A percentile compares a stretch with the other conserved stretches of the same genome.
phyloP scores from a whole-genome alignment of 2,329 filamentous ascomycete genomes.

The Sordariomycetes sp. region DNA sequence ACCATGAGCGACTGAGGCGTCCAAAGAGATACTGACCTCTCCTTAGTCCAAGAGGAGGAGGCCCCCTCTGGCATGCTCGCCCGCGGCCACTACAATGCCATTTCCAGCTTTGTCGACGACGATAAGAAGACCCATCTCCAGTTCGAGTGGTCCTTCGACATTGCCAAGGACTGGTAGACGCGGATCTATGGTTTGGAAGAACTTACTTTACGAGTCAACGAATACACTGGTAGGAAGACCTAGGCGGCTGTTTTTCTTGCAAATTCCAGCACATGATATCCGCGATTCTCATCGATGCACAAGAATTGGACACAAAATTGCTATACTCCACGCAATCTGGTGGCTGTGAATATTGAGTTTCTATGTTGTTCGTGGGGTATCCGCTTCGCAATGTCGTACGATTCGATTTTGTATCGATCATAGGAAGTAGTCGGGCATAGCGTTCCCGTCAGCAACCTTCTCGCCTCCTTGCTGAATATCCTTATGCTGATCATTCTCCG shows the following conservation, averaged over 20 bases:
- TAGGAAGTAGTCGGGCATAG: slow-evolving; percentile 65
- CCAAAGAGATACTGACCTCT: slow-evolving; percentile 6
- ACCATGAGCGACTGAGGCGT: background rate
- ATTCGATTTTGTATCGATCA: too few relatives aligned
- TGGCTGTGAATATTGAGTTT: too few relatives aligned
- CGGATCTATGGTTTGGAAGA: too few relatives aligned
- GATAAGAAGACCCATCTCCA: slow-evolving; percentile 83
- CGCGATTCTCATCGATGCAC: background rate
- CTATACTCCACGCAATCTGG: too few relatives aligned
- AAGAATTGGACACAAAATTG: slow-evolving; percentile 1
- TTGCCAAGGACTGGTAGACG: slow-evolving; percentile 84
- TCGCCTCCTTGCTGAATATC: slow-evolving; percentile 72
- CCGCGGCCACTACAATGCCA: slow-evolving; percentile 82
- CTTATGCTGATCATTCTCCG: slow-evolving; percentile 87
- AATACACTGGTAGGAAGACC: background rate
- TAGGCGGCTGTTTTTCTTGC: background rate
- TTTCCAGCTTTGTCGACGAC: slow-evolving; percentile 89
- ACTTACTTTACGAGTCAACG: background rate
- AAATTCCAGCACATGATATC: slow-evolving; percentile 1
- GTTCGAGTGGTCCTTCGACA: slow-evolving; percentile 96
- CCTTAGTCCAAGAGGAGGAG: slow-evolving; percentile 76
- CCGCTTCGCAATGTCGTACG: too few relatives aligned
- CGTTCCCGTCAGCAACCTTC: slow-evolving; percentile 53
- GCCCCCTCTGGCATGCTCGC: slow-evolving; percentile 85
- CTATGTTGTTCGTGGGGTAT: too few relatives aligned